These are phyloP conservation scores for Candolleomyces aberdarensis DNA, from an alignment of 768 basidiomycete species.

Conservation along the genomic window DNA sequence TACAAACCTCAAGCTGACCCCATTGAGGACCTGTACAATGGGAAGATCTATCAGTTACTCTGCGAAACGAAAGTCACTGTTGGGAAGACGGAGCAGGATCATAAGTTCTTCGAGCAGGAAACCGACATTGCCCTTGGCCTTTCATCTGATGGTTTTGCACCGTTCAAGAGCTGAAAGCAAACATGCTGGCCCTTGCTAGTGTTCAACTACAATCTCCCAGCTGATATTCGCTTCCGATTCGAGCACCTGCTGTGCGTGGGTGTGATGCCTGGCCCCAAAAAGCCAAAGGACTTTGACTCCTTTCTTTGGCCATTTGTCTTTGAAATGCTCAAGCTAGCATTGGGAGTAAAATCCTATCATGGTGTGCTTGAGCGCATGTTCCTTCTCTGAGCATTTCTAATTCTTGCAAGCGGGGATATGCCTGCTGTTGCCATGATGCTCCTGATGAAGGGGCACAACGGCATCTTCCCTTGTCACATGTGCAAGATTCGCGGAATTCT, in stretches of 20 bases:
- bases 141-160: constrained; percentile 40
- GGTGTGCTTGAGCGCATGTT: constrained; percentile 5
- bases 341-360: constrained; percentile 33
- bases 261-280: constrained; percentile 44
- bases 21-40: constrained; percentile 33
- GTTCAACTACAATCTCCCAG: constrained; percentile 31
- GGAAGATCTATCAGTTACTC: constrained; percentile 25
- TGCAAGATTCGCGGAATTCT: constrained; percentile 25
- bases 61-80: constrained; percentile 16
- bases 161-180: constrained; percentile 28
- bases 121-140: constrained; percentile 42
- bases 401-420: constrained; percentile 21
- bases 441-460: constrained; percentile 38
- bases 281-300: constrained; percentile 39
- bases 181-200: constrained; percentile 42
- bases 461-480: constrained; percentile 24
- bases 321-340: constrained; percentile 32
- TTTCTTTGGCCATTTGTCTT: constrained; percentile 39
- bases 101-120: constrained; percentile 32
- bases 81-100: constrained; percentile 12
- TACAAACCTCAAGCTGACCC: background rate
- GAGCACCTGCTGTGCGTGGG: constrained; percentile 35
- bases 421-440: constrained; percentile 20
- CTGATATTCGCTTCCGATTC: constrained; percentile 30
- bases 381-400: constrained; percentile 15